Base-by-base conservation (phyloP, 306 rosid species). In the Ochetophila trinervis region DNA sequence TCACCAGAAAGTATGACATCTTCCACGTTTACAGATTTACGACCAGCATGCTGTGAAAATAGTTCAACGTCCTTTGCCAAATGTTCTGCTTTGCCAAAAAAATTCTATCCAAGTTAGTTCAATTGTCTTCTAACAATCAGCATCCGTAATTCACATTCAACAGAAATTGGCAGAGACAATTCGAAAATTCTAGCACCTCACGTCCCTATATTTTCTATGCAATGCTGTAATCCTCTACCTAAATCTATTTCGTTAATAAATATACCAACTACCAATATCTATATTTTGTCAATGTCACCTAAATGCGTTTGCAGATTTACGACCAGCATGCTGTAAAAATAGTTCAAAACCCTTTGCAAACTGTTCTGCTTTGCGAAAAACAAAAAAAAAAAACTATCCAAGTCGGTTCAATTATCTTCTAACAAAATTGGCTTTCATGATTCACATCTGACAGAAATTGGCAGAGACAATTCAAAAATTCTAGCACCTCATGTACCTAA, bases 1-100 rank as follows among this genome's bases (percentile, higher is more conserved):
- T 87, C 60, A 87, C 98, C 95, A 14, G 88, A 74, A 19, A 92
- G 93, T 64, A 92, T 84, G 68, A 89, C 96, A 63, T 92, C 98
- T 72, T 92, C 96, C 89, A 80, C 78, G 75, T 85, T 92, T 47
- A 72, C 95, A 65, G 86, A 75, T 78, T 89, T 89, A 20, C 96
- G 93, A 79, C 85, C 78, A 12, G 88, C 95, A 44, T 92, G 98
- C 69, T 84, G 98, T 4, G 93, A 69, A 73, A 92, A 92, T 71
- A 92, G 70, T 79, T 84, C 91, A 64, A 89, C 80, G 82, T 89
- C 96, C 83, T 79, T 89, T 19, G 93, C 98, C 72, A 92, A 66
- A 32, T 81, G 83, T 72, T 87, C 98, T 92, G 86, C 76, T 66
- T 62, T 60, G 65, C 42, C 17, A 62, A 53, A 52, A 65, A 32